phyloP scores from a whole-genome alignment of 495 filamentous ascomycete genomes.

The Aspergillus cristatus region DNA sequence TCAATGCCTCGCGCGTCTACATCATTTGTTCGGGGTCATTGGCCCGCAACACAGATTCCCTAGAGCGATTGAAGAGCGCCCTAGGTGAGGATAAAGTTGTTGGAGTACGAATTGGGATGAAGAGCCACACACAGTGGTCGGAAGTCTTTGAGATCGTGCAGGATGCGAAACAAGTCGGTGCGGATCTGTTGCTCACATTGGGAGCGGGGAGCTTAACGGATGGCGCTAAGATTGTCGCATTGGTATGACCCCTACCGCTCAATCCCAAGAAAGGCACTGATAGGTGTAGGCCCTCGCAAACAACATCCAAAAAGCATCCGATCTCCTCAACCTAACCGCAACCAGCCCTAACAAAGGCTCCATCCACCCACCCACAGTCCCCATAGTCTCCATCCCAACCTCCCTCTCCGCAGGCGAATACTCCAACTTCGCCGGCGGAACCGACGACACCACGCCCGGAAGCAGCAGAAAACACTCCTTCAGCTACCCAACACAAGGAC shows the following conservation, averaged over 20 bases:
- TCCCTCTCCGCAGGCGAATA: conserved; percentile 57
- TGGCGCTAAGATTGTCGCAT: conserved; percentile 47
- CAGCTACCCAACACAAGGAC: conserved; percentile 31
- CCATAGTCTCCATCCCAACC: conserved; percentile 54
- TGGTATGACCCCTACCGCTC: conserved; percentile 24
- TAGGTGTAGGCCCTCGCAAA: conserved; percentile 38
- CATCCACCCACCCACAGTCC: conserved; percentile 32
- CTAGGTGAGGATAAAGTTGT: conserved; percentile 36
- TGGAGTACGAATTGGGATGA: conserved; percentile 47
- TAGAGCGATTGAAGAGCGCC: conserved; percentile 34
- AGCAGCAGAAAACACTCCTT: conserved; percentile 48
- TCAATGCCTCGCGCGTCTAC: conserved; percentile 46
- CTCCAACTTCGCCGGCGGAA: conserved; percentile 46
- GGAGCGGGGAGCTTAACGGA: conserved; percentile 55
- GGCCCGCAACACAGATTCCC: conserved; percentile 41
- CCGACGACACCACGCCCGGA: conserved; percentile 27
- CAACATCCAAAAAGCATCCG: conserved; percentile 29
- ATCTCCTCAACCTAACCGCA: conserved; percentile 31
- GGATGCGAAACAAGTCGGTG: conserved; percentile 36
- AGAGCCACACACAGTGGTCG: conserved; percentile 50
- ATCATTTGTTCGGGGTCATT: conserved; percentile 53
- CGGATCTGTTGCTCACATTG: conserved; percentile 51
- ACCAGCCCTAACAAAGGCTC: conserved; percentile 22
- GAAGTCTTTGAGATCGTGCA: conserved; percentile 47
- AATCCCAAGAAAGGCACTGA: not conserved